Evolutionary conservation across 345 rosid species (phyloP).

Genomic region (Ricinus communis): DNA sequence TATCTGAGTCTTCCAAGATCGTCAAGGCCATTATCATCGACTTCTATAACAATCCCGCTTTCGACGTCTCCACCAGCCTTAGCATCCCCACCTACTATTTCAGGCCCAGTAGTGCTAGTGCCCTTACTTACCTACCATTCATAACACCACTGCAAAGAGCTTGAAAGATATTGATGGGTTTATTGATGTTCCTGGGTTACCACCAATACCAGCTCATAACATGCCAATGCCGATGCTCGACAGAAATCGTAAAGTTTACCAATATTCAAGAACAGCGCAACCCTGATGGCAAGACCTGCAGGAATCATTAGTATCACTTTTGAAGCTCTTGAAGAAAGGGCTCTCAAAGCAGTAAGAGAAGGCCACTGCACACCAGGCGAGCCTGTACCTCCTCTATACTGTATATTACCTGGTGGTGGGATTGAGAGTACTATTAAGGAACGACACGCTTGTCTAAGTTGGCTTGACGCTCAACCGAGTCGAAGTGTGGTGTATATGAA

Average conservation of each 20-base stretch:
- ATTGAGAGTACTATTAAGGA: neutral
- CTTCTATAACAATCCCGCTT: constrained; percentile 24
- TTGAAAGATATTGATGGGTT: constrained; percentile 36
- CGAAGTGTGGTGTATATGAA: constrained; percentile 37
- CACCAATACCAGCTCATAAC: constrained; percentile 31
- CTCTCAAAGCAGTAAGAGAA: constrained; percentile 24
- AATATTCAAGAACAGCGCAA: constrained; percentile 11
- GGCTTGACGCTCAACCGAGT: constrained; percentile 39
- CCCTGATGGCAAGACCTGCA: constrained; percentile 23
- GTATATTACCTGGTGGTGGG: constrained; percentile 32
- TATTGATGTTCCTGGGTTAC: constrained; percentile 45
- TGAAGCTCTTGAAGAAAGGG: constrained; percentile 28
- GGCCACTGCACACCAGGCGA: constrained; percentile 29
- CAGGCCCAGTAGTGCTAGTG: constrained; percentile 43
- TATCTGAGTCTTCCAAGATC: neutral
- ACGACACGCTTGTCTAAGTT: constrained; percentile 25
- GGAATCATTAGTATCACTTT: constrained; percentile 40
- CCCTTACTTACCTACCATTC: constrained; percentile 36
- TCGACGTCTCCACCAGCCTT: constrained; percentile 31
- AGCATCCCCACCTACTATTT: constrained; percentile 45
- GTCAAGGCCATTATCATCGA: constrained; percentile 27
- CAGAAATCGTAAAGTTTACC: constrained; percentile 31
- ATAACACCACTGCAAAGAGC: constrained; percentile 30
- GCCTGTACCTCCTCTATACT: constrained; percentile 33
- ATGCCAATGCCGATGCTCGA: constrained; percentile 31